Base-by-base conservation (phyloP, 257 asterid genomes). In the Cynanchum wilfordii region DNA sequence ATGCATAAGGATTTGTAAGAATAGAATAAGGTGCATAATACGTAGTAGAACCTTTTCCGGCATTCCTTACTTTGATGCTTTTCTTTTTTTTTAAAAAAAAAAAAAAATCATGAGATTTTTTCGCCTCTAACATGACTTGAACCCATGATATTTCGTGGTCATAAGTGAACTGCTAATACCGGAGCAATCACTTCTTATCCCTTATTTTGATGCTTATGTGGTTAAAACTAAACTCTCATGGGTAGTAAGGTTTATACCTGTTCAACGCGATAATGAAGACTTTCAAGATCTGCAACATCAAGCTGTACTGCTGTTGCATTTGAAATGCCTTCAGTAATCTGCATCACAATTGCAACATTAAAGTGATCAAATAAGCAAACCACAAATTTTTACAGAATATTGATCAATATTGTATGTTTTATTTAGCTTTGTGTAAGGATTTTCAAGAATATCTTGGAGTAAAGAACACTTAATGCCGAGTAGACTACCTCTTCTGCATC, bases 401-500 rank as follows among this genome's bases (percentile, higher is more conserved):
- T 47, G 68, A 57, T 27, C 24, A 30, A 17, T 49, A 7, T 20
- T 47, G 7, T 38, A 59, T 44, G 5, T 59, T 0, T 2, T 45
- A 29, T 16, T n/a, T 49, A 29, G 63, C 44, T 50, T 64, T 52
- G 45, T 15, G 20, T 40, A 51, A 1, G 49, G 50, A 19, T 36
- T 63, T 15, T 16, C 17, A 0, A 4, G 40, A 30, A 12, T 36
- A 15, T 64, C 50, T 33, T 36, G 16, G 2, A 63, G 68, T 16
- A 30, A 30, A 20, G 10, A 42, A 42, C 47, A 42, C 11, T 42
- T 19, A 3, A 19, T 27, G 40, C 40, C 9, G 15, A 19, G 69
- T 20, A 42, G 29, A 9, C 73, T 84, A 94, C 99, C 97, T 91
- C 96, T 79, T 87, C 81, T n/a, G 97, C 96, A 77, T 91, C 99